Evolutionary conservation across 306 rosid genomes (phyloP).

Genomic region (Psophocarpus tetragonolobus): DNA sequence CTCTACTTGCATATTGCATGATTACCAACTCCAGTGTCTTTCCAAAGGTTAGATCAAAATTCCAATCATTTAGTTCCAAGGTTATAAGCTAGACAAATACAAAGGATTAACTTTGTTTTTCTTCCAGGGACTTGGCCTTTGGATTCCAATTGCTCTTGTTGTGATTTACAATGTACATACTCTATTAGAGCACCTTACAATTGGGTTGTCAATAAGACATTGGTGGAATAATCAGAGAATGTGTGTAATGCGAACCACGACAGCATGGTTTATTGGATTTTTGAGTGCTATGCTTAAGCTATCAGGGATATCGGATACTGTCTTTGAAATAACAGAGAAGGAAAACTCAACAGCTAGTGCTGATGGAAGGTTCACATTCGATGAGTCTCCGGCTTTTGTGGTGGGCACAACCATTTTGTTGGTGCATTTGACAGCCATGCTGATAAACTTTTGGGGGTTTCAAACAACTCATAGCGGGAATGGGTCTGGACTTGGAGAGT

Average conservation of each 20-base stretch:
- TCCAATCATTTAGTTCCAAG: neutral
- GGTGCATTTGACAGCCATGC: slow-evolving; percentile 47
- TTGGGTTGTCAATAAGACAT: slow-evolving; percentile 47
- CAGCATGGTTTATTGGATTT: slow-evolving; percentile 54
- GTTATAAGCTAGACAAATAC: neutral
- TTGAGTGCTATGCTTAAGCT: slow-evolving; percentile 47
- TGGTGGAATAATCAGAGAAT: slow-evolving; percentile 88
- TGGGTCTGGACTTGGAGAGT: slow-evolving; percentile 57
- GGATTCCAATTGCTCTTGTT: slow-evolving; percentile 44
- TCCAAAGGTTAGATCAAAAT: slow-evolving; percentile 57
- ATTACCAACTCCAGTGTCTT: slow-evolving; percentile 62
- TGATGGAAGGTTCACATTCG: slow-evolving; percentile 49
- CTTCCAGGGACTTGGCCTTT: slow-evolving; percentile 44
- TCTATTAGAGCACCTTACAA: slow-evolving; percentile 38
- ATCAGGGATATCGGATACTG: slow-evolving; percentile 51
- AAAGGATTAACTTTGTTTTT: neutral
- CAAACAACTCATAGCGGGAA: neutral
- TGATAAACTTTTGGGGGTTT: slow-evolving; percentile 35
- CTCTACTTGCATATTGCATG: slow-evolving; percentile 58
- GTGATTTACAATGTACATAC: slow-evolving; percentile 35
- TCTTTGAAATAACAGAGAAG: slow-evolving; percentile 69
- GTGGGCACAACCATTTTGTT: slow-evolving; percentile 60
- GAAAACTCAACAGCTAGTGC: slow-evolving; percentile 34
- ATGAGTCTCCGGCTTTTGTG: slow-evolving; percentile 59
- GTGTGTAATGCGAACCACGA: slow-evolving; percentile 49